Conservation (phyloP, 2,329 filamentous ascomycete species). For the Penicillium sp. region DNA sequence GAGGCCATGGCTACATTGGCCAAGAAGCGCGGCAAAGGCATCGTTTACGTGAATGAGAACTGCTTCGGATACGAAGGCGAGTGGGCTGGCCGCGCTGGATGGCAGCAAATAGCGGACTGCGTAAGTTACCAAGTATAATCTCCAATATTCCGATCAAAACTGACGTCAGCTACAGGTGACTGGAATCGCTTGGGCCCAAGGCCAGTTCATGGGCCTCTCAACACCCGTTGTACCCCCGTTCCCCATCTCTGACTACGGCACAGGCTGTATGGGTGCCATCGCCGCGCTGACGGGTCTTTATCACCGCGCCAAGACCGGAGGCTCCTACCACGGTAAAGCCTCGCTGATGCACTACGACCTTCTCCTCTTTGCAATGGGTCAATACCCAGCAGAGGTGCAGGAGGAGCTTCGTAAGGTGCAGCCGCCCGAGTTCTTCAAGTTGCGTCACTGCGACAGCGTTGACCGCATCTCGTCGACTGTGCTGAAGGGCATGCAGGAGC, state of each 20-base stretch:
- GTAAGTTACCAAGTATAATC: conserved; percentile 39
- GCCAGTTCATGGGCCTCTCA: conserved; percentile 39
- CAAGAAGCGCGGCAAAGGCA: conserved; percentile 56
- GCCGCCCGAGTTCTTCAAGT: conserved; percentile 53
- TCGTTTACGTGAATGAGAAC: conserved; percentile 70
- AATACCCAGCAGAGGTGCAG: conserved; percentile 55
- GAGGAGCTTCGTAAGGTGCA: conserved; percentile 49
- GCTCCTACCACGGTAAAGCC: conserved; percentile 63
- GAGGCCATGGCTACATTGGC: conserved; percentile 54
- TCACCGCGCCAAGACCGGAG: conserved; percentile 59
- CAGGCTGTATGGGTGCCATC: conserved; percentile 68
- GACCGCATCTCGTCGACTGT: conserved; percentile 63
- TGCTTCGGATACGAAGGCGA: conserved; percentile 66
- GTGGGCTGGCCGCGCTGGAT: conserved; percentile 63
- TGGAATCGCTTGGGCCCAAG: conserved; percentile 42
- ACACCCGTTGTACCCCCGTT: conserved; percentile 46
- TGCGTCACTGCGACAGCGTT: conserved; percentile 62
- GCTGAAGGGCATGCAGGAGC: conserved; percentile 52
- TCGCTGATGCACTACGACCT: conserved; percentile 68
- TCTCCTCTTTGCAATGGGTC: conserved; percentile 59
- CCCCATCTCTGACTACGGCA: conserved; percentile 62
- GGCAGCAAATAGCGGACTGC: conserved; percentile 71
- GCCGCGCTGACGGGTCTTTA: conserved; percentile 64
- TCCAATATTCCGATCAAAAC: background rate
- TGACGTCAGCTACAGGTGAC: conserved; percentile 33